phyloP scores from a whole-genome alignment of 1,284 basidiomycete species.

The Leccinum cinnamomeum region DNA sequence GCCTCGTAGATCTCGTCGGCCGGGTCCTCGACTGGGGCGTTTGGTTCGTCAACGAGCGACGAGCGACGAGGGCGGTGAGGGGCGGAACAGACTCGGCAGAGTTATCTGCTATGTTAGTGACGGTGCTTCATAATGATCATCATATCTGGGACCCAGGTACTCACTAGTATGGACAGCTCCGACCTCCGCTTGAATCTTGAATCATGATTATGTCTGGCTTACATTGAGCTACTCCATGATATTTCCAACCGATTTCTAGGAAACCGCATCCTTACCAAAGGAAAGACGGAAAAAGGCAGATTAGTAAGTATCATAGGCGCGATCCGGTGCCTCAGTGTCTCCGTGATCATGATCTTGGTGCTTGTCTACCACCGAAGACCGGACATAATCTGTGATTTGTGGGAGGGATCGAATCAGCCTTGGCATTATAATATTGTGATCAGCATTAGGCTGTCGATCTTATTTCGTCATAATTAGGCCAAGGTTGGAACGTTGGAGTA shows the following conservation, averaged over 20 bases:
- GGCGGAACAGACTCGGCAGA: no score
- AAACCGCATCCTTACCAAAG: neutral
- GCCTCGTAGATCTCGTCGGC: neutral
- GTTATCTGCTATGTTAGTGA: no score
- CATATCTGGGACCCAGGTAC: no score
- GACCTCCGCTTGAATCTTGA: no score
- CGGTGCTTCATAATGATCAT: no score
- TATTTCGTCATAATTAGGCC: neutral
- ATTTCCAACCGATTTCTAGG: neutral
- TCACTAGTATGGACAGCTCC: no score
- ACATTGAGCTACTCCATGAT: no score
- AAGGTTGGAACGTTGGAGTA: neutral
- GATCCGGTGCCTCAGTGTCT: neutral
- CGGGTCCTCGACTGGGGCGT: neutral
- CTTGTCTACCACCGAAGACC: neutral
- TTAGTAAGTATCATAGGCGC: neutral
- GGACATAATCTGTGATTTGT: neutral
- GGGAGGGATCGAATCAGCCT: neutral
- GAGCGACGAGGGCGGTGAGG: neutral
- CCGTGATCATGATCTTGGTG: neutral
- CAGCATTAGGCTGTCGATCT: neutral
- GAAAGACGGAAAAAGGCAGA: no score
- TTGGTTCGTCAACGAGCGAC: neutral
- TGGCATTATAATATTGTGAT: neutral
- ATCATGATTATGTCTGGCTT: no score